These are phyloP conservation scores for Phoenix roebelenii DNA, from an alignment of 176 grass and related monocot genomes.

Conservation along the genomic window DNA sequence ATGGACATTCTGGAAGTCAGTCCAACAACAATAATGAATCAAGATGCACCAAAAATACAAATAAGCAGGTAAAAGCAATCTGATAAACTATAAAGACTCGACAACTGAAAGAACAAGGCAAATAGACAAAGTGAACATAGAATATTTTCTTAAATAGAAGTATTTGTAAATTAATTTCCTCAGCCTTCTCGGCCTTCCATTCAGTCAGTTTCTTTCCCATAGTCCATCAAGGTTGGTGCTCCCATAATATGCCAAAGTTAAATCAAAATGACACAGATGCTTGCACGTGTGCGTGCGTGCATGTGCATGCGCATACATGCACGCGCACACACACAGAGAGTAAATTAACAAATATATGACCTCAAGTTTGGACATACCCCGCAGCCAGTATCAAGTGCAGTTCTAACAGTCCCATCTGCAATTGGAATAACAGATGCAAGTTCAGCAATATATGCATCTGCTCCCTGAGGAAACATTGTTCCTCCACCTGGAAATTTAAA, in stretches of 20 bases:
- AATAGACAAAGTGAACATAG: too few species aligned
- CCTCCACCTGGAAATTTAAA: constrained; percentile 75
- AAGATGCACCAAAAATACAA: too few species aligned
- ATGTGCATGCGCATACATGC: neutral
- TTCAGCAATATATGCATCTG: constrained; percentile 64
- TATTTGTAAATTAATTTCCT: too few species aligned
- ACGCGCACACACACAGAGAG: neutral
- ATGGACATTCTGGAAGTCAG: constrained; percentile 15
- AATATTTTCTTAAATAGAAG: too few species aligned
- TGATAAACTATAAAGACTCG: too few species aligned
- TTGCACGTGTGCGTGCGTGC: rapidly evolving
- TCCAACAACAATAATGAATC: neutral
- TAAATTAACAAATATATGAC: constrained; percentile 12
- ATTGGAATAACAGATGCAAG: constrained; percentile 62
- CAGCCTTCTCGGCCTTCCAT: too few species aligned
- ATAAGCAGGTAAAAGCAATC: too few species aligned
- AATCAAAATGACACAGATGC: too few species aligned
- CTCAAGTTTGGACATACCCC: constrained; percentile 45
- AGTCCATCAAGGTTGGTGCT: too few species aligned
- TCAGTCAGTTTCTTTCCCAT: too few species aligned
- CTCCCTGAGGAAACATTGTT: constrained; percentile 66
- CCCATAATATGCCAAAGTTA: too few species aligned
- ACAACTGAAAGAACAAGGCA: too few species aligned
- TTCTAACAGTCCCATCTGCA: constrained; percentile 60
- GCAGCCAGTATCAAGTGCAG: constrained; percentile 80